A percentile compares a stretch with the other conserved stretches of the same genome.
phyloP scores from a whole-genome alignment of 2,329 filamentous ascomycete genomes.

The Byssoonygena ceratinophila region DNA sequence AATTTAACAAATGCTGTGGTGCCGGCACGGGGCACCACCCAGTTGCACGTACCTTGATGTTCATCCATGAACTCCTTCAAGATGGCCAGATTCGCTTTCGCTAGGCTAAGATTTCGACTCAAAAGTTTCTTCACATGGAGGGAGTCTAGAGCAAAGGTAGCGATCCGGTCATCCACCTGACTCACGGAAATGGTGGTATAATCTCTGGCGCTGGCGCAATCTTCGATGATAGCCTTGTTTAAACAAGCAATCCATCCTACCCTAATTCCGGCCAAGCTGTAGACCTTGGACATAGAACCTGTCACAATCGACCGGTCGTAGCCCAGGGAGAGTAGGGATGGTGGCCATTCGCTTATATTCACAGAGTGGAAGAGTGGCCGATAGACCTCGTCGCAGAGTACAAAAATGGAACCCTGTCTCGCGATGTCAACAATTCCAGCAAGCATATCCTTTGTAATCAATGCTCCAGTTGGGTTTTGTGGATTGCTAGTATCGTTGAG shows the following conservation, averaged over 20 bases:
- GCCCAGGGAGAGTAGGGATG: conserved; percentile 59
- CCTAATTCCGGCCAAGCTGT: conserved; percentile 68
- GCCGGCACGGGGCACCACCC: conserved; percentile 64
- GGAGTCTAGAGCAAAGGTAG: conserved; percentile 59
- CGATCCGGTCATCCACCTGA: conserved; percentile 67
- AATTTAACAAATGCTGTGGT: conserved; percentile 73
- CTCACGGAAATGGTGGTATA: conserved; percentile 83
- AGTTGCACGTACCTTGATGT: conserved; percentile 53
- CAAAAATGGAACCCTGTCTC: conserved; percentile 49
- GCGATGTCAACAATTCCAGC: conserved; percentile 55
- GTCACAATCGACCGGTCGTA: conserved; percentile 63
- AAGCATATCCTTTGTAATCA: conserved; percentile 54
- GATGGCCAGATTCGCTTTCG: conserved; percentile 55
- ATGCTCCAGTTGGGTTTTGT: conserved; percentile 68
- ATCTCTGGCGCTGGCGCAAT: conserved; percentile 56
- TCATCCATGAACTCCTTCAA: conserved; percentile 58
- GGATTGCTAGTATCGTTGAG: conserved; percentile 52
- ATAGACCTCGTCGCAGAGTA: conserved; percentile 75
- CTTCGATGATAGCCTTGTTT: conserved; percentile 50
- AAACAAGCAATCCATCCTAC: conserved; percentile 72
- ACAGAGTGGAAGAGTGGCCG: conserved; percentile 64
- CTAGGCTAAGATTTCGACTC: conserved; percentile 54
- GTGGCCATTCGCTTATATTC: conserved; percentile 45
- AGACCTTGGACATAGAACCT: conserved; percentile 76
- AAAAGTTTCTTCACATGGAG: conserved; percentile 54